Conservation (phyloP, 768 basidiomycete genomes). For the Hericium erinaceus region DNA sequence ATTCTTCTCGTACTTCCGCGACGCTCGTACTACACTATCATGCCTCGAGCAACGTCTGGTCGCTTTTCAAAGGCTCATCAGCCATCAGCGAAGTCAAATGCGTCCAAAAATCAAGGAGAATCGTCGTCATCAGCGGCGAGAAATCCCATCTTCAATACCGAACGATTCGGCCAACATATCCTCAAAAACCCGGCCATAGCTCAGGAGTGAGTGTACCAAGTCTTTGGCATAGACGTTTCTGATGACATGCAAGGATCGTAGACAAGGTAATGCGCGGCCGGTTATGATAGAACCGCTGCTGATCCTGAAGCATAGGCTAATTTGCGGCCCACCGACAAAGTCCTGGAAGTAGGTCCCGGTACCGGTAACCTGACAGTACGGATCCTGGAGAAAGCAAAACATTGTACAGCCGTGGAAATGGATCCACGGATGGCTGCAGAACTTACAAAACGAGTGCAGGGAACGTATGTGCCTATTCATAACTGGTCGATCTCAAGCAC, state of each 20-base stretch:
- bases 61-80: constrained; percentile 46
- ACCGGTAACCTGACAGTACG: constrained; percentile 93
- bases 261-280: constrained; percentile 37
- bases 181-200: constrained; percentile 89
- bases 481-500: neutral
- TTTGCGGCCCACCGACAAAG: constrained; percentile 87
- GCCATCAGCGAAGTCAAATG: constrained; percentile 43
- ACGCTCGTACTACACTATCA: neutral
- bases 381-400: constrained; percentile 88
- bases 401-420: constrained; percentile 92
- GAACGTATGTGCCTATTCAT: constrained; percentile 49
- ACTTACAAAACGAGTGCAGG: constrained; percentile 92
- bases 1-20: neutral
- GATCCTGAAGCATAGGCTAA: constrained; percentile 50
- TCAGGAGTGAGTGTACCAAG: constrained; percentile 55
- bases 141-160: constrained; percentile 93
- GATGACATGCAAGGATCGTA: constrained; percentile 37
- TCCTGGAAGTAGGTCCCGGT: constrained; percentile 95
- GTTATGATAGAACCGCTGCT: neutral
- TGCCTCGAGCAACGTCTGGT: constrained; percentile 1
- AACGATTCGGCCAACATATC: constrained; percentile 95
- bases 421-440: constrained; percentile 99
- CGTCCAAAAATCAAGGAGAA: constrained; percentile 34
- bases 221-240: constrained; percentile 5
- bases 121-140: constrained; percentile 35